phyloP scores from a whole-genome alignment of 2,329 filamentous ascomycete species.

The Colletotrichum sp. region DNA sequence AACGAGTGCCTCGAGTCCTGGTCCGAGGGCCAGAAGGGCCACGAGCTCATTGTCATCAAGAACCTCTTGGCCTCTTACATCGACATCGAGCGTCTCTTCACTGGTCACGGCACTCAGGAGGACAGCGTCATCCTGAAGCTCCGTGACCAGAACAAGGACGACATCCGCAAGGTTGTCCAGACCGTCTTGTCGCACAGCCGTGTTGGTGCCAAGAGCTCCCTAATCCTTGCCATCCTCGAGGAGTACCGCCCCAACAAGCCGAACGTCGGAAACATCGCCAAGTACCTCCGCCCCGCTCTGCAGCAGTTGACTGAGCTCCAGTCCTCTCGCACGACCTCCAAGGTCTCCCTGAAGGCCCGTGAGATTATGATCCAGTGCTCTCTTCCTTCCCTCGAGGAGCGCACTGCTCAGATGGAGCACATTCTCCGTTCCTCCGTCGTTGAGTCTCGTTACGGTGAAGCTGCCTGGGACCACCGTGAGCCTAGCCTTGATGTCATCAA shows the following conservation, averaged over 20 bases:
- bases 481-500: slow-evolving; percentile 90
- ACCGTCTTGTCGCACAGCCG: slow-evolving; percentile 93
- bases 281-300: slow-evolving; percentile 82
- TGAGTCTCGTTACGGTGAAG: slow-evolving; percentile 97
- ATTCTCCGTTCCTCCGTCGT: slow-evolving; percentile 95
- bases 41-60: slow-evolving; percentile 85
- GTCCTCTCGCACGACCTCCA: slow-evolving; percentile 79
- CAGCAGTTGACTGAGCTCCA: slow-evolving; percentile 91
- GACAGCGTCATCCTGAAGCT: slow-evolving; percentile 94
- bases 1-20: slow-evolving; percentile 81
- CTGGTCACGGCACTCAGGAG: slow-evolving; percentile 81
- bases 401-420: slow-evolving; percentile 96
- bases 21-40: slow-evolving; percentile 84
- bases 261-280: slow-evolving; percentile 84
- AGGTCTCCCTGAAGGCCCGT: slow-evolving; percentile 95
- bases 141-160: slow-evolving; percentile 95
- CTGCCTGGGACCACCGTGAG: slow-evolving; percentile 94
- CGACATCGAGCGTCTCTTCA: slow-evolving; percentile 86
- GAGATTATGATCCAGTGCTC: slow-evolving; percentile 98
- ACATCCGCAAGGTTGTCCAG: slow-evolving; percentile 82
- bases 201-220: slow-evolving; percentile 91
- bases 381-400: slow-evolving; percentile 93
- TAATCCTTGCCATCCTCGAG: slow-evolving; percentile 89
- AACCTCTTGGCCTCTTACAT: slow-evolving; percentile 82
- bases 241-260: slow-evolving; percentile 96